phyloP scores from a whole-genome alignment of 305 asterid genomes.

The Fraxinus velutina region DNA sequence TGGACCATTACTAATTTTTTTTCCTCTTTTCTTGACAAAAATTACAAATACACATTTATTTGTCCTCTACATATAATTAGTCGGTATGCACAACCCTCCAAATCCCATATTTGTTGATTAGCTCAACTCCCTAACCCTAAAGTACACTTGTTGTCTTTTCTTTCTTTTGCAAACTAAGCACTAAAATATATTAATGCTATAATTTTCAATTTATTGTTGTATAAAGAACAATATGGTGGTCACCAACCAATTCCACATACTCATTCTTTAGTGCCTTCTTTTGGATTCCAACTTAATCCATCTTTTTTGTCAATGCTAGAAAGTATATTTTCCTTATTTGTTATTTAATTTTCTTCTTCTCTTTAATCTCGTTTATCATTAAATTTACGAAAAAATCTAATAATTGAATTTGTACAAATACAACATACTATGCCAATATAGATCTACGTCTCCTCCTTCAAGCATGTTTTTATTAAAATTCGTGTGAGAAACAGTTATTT shows the following conservation, averaged over 20 bases:
- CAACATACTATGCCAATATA: not conserved
- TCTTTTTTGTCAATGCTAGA: not conserved
- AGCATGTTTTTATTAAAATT: not conserved
- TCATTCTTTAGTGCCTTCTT: not conserved
- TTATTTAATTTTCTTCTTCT: not conserved
- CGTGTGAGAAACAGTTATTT: not conserved
- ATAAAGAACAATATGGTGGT: not conserved
- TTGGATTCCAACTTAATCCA: not conserved
- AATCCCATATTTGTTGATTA: not conserved
- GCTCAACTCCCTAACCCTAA: not conserved
- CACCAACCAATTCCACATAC: not conserved
- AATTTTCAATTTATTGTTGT: not conserved
- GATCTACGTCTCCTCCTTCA: not conserved
- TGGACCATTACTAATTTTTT: no score
- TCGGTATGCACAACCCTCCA: not conserved
- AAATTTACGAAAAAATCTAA: not conserved
- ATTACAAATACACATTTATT: not conserved
- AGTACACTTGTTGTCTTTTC: not conserved
- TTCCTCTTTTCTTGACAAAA: no score
- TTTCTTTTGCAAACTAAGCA: no score
- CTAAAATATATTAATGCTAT: not conserved
- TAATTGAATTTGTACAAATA: not conserved
- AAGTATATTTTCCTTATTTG: not conserved
- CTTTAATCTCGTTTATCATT: not conserved
- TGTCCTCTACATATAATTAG: not conserved